Conservation (phyloP, 306 rosid genomes). For the Gillenia trifoliata region DNA sequence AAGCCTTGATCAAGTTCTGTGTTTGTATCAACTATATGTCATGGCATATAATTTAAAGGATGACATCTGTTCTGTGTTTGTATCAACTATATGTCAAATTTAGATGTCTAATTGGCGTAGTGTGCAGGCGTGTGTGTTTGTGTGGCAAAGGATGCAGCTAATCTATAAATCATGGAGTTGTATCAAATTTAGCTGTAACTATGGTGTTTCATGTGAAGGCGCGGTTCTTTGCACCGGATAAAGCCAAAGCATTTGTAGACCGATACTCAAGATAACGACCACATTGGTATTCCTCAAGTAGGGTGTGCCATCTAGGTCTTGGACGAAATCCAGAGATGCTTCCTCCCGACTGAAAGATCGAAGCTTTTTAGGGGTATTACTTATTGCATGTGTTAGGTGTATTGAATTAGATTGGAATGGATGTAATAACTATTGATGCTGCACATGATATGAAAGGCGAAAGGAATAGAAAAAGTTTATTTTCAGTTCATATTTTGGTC, state of each 20-base stretch:
- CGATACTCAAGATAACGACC: conserved; percentile 48
- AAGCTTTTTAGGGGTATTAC: too few relatives aligned
- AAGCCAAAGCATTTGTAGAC: conserved; percentile 77
- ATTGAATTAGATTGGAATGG: too few relatives aligned
- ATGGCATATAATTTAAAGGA: not conserved
- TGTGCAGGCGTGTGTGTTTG: not conserved
- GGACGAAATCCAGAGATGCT: too few relatives aligned
- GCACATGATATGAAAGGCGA: too few relatives aligned
- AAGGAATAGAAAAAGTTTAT: too few relatives aligned
- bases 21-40: conserved; percentile 5
- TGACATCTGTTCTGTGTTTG: not conserved
- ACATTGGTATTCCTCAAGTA: not conserved
- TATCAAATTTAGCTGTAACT: not conserved
- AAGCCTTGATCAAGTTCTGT: too few relatives aligned
- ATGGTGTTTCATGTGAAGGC: conserved; percentile 50
- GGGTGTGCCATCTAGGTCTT: too few relatives aligned
- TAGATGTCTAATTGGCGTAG: not conserved
- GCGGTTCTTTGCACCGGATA: conserved; percentile 81
- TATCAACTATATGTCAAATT: not conserved
- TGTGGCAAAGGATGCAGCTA: not conserved
- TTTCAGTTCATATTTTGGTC: too few relatives aligned
- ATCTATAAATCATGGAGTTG: not conserved
- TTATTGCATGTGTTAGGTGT: too few relatives aligned
- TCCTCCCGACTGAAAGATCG: too few relatives aligned
- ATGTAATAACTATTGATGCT: too few relatives aligned